Evolutionary conservation across 495 filamentous ascomycete species (phyloP).

Genomic region (Aspergillus conjunctus): DNA sequence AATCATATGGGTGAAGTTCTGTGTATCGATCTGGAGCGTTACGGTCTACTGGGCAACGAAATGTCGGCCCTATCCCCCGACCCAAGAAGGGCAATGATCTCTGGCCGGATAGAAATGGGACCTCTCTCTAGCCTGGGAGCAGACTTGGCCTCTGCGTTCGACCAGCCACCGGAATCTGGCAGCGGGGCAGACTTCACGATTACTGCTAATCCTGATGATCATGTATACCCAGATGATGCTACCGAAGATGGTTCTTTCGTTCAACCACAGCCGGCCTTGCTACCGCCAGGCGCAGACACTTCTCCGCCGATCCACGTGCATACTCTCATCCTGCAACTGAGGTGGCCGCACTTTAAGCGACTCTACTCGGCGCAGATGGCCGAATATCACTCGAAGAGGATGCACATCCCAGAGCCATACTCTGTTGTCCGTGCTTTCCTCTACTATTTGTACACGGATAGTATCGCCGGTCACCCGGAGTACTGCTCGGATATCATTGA

Average conservation of each 20-base stretch:
- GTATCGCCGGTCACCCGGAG: constrained; percentile 68
- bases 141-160: constrained; percentile 83
- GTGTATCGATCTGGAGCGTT: constrained; percentile 82
- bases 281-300: constrained; percentile 62
- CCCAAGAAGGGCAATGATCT: constrained; percentile 54
- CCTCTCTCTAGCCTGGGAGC: constrained; percentile 67
- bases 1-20: constrained; percentile 94
- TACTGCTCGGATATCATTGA: constrained; percentile 73
- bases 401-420: constrained; percentile 98
- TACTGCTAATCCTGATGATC: constrained; percentile 74
- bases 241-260: constrained; percentile 45
- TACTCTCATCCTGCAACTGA: constrained; percentile 85
- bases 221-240: constrained; percentile 59
- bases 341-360: constrained; percentile 95
- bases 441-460: constrained; percentile 95
- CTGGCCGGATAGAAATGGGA: constrained; percentile 49
- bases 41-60: constrained; percentile 84
- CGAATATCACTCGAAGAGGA: constrained; percentile 92
- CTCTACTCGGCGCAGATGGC: constrained; percentile 92
- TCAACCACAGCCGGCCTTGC: constrained; percentile 58
- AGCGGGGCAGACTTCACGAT: constrained; percentile 85
- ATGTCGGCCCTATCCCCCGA: constrained; percentile 61
- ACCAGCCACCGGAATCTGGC: constrained; percentile 72
- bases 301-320: constrained; percentile 90
- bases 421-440: constrained; percentile 91